Percentiles rank a stretch among this genome's conserved stretches.
phyloP scores from a whole-genome alignment of 129 eudicot genomes.

The Logfia minima region DNA sequence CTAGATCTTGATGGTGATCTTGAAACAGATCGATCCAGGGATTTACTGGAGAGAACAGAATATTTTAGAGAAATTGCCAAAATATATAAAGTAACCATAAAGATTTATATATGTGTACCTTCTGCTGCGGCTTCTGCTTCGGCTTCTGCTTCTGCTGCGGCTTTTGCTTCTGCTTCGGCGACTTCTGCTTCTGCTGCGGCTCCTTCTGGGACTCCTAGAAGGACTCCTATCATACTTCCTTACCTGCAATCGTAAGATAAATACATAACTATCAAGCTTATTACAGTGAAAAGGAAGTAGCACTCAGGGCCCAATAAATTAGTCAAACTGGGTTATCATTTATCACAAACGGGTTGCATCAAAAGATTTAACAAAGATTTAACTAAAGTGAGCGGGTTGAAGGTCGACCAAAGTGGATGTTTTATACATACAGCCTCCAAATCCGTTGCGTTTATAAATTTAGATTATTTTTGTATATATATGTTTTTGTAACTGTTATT shows the following conservation, averaged over 20 bases:
- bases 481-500: neutral
- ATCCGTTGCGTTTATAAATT: neutral
- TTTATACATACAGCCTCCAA: slow-evolving; percentile 8
- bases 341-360: neutral
- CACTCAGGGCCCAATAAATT: neutral
- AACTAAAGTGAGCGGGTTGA: neutral
- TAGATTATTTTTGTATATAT: neutral
- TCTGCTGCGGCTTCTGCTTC: slow-evolving; percentile 12
- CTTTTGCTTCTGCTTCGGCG: slow-evolving; percentile 43
- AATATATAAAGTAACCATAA: neutral
- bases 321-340: neutral
- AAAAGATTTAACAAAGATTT: neutral
- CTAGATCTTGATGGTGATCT: slow-evolving; percentile 68
- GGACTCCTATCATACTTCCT: slow-evolving; percentile 64
- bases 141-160: slow-evolving; percentile 29
- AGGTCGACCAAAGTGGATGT: neutral
- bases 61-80: neutral
- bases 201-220: slow-evolving; percentile 67
- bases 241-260: slow-evolving; percentile 46
- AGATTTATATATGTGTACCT: neutral
- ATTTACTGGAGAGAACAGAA: slow-evolving; percentile 49
- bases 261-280: neutral
- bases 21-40: slow-evolving; percentile 57
- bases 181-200: slow-evolving; percentile 59
- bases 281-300: neutral